Evolutionary conservation across 2,329 filamentous ascomycete species (phyloP).

Genomic region (Thielaviopsis ethacetica): DNA sequence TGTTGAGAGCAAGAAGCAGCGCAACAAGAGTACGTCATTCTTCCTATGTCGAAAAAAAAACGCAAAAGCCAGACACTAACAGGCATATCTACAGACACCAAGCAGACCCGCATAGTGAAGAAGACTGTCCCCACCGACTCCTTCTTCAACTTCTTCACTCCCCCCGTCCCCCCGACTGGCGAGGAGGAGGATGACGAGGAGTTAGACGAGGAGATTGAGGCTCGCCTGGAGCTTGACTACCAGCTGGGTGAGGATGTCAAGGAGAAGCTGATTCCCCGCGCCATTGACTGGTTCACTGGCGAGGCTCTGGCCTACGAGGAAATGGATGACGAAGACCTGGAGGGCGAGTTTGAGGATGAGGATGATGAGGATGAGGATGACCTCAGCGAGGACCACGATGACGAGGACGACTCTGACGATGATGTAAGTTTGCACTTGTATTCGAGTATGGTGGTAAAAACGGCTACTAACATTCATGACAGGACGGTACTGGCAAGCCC

Average conservation of each 20-base stretch:
- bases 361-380: conserved; percentile 86
- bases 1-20: conserved; percentile 97
- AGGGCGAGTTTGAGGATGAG: conserved; percentile 78
- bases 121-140: conserved; percentile 97
- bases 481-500: conserved; percentile 79
- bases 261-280: conserved; percentile 96
- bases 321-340: conserved; percentile 64
- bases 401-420: conserved; percentile 65
- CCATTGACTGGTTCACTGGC: conserved; percentile 98
- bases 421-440: conserved; percentile 37
- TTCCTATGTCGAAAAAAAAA: conserved; percentile 7
- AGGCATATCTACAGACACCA: conserved; percentile 53
- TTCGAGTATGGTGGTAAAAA: conserved; percentile 11
- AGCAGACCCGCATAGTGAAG: conserved; percentile 97
- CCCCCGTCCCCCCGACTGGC: conserved; percentile 68
- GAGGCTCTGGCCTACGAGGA: conserved; percentile 96
- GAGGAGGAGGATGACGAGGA: conserved; percentile 56
- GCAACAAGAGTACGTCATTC: conserved; percentile 79
- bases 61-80: conserved; percentile 3
- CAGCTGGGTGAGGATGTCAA: conserved; percentile 99
- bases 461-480: conserved; percentile 7
- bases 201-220: conserved; percentile 80
- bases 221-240: conserved; percentile 94
- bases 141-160: conserved; percentile 98
- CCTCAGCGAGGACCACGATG: conserved; percentile 67